Conservation (phyloP, 75 land plant genomes). For the Isoetes taiwanensis region DNA sequence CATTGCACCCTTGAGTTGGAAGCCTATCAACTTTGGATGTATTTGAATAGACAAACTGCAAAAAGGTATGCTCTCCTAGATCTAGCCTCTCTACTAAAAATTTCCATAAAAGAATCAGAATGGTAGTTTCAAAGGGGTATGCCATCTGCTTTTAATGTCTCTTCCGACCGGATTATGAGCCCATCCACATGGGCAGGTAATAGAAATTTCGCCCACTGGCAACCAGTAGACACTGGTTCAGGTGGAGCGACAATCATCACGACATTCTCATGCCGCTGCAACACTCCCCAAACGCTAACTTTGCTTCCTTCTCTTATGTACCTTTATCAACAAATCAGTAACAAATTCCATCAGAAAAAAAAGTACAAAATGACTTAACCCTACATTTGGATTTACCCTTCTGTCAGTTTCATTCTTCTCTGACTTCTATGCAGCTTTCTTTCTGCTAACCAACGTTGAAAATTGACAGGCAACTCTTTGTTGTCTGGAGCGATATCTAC, state of each 20-base stretch:
- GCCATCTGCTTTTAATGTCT: too few relatives aligned
- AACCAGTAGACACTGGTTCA: conserved; percentile 29
- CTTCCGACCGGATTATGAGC: too few relatives aligned
- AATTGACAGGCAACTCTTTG: conserved; percentile 14
- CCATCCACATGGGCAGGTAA: conserved; percentile 32
- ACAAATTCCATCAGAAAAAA: neutral
- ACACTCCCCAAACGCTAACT: conserved; percentile 32
- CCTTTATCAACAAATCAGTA: conserved; percentile 8
- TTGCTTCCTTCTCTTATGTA: conserved; percentile 35
- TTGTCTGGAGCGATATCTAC: conserved; percentile 14
- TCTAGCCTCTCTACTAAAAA: too few relatives aligned
- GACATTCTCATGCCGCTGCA: conserved; percentile 13
- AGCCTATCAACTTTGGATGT: too few relatives aligned
- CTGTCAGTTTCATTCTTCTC: conserved; percentile 23
- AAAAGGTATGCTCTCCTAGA: too few relatives aligned
- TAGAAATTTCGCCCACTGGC: conserved; percentile 23
- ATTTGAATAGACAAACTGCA: too few relatives aligned
- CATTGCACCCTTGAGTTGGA: too few relatives aligned
- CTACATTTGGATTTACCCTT: conserved; percentile 27
- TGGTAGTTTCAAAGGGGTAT: too few relatives aligned
- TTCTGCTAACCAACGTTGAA: conserved; percentile 30
- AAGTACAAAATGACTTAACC: neutral
- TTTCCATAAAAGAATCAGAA: too few relatives aligned
- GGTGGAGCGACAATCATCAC: conserved; percentile 29
- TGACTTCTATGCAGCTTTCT: conserved; percentile 15